phyloP scores from a whole-genome alignment of 192 early-diverging fungal genomes.

The Entophlyctis luteolus region DNA sequence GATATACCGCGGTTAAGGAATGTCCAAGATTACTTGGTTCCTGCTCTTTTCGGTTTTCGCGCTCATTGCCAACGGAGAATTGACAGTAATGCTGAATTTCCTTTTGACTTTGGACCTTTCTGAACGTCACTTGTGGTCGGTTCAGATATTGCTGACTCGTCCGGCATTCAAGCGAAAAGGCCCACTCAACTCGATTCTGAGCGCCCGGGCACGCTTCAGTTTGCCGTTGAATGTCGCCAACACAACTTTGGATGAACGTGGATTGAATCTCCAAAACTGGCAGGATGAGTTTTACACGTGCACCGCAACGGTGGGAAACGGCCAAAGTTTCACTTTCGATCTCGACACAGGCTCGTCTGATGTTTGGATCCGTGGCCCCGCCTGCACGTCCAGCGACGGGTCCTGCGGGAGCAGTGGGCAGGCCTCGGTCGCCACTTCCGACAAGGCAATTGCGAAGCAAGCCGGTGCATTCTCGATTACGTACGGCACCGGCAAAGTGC shows the following conservation, averaged over 20 bases:
- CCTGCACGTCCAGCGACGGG: slow-evolving; percentile 28
- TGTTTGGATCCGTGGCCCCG: slow-evolving; percentile 34
- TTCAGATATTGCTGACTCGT: no score
- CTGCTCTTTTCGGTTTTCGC: no score
- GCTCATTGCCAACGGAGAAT: no score
- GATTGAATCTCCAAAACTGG: slow-evolving; percentile 8
- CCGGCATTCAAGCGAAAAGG: not conserved
- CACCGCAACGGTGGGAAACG: slow-evolving; percentile 12
- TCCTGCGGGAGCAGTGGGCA: slow-evolving; percentile 22
- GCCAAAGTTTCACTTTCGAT: slow-evolving; percentile 27
- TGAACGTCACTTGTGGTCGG: no score
- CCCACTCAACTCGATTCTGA: not conserved
- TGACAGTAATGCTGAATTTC: no score
- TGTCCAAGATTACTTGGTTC: no score
- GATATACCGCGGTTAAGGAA: no score
- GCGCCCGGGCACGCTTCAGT: not conserved
- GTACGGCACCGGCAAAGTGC: slow-evolving; percentile 29
- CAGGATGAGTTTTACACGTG: slow-evolving; percentile 18
- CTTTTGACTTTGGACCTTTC: no score
- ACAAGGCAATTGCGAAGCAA: not conserved
- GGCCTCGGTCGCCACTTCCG: not conserved
- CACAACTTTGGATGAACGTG: not conserved
- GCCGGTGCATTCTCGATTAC: not conserved
- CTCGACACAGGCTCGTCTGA: slow-evolving; percentile 38
- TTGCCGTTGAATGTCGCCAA: not conserved